A percentile compares a stretch with the other conserved stretches of the same genome.
phyloP scores from a whole-genome alignment of 208 protist genomes.

The Leishmania martiniquensis region DNA sequence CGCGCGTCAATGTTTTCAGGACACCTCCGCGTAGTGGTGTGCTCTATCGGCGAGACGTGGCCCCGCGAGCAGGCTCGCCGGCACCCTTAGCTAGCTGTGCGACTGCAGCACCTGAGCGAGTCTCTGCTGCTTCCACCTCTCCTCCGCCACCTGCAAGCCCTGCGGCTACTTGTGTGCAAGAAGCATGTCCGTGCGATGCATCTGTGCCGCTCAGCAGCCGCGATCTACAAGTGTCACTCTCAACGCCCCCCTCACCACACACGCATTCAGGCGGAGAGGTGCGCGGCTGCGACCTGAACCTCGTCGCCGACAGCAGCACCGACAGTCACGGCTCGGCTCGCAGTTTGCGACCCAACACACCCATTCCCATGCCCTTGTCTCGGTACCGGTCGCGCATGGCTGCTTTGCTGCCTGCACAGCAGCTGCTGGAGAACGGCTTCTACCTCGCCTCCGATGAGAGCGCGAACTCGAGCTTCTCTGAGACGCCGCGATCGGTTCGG shows the following conservation, averaged over 20 bases:
- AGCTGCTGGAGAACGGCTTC: conserved; percentile 30
- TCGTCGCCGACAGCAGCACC: background rate
- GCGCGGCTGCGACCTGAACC: background rate
- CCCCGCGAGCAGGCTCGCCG: background rate
- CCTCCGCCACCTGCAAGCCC: background rate
- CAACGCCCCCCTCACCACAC: background rate
- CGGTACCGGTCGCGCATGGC: conserved; percentile 1
- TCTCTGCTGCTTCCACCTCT: background rate
- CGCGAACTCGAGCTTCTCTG: conserved; percentile 68
- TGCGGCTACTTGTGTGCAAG: no score
- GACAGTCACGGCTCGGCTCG: conserved; percentile 11
- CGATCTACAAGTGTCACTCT: background rate
- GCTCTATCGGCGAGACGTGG: background rate
- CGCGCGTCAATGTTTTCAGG: background rate
- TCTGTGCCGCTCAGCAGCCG: background rate
- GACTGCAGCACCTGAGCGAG: background rate
- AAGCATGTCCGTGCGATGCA: background rate
- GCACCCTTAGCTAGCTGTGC: background rate
- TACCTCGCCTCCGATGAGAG: conserved; percentile 32
- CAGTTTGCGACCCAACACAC: conserved; percentile 1
- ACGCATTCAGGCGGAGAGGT: background rate
- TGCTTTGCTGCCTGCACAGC: conserved; percentile 13
- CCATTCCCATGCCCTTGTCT: background rate
- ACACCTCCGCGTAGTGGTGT: background rate
- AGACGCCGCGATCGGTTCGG: conserved; percentile 26